Evolutionary conservation across 148 eudicot genomes (phyloP), one percentile per base, ranked within the genome.

Genomic region (Salicornia ramosissima): DNA sequence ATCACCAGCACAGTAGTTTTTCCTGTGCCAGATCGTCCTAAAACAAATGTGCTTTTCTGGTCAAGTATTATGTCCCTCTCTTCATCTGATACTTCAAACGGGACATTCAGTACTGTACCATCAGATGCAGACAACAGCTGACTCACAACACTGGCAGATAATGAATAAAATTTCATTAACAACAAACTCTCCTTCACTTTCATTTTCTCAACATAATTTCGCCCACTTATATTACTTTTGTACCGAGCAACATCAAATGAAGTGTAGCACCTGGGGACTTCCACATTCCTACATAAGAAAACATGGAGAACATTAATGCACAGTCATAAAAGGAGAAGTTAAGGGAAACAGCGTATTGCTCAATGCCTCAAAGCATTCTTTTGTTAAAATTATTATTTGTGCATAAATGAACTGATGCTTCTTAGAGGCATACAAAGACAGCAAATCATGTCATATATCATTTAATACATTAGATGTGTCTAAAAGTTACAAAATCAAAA

Each of bases 1-100:
- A 84, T 90, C 5, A 90, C 82, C 79, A 90, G 74, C 68, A 90
- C 82, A 3, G 92, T 87, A 0, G 92, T 90, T 79, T 90, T 90
- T 1, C 96, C 96, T 0, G 96, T 90, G 12, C 96, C 92, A 1
- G 96, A 90, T n/a, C 96, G 67, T 4, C 96, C 96, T 45, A 90
- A 71, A 29, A 90, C 72, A 71, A 90, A 90, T 15, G 79, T 75
- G 76, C 83, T 87, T 68, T 71, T 82, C 18, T 40, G 53, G 50
- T 75, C 75, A 2, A 62, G 46, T 53, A 87, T 81, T 24, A 84
- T 75, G 45, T 85, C 86, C 69, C 71, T 39, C 58, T 90, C 85
- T 70, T 87, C 76, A 46, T 85, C 90, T 7, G 88, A 87, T 39
- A 90, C 83, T 67, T 90, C 88, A 71, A 90, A 85, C 0, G 90